phyloP scores from a whole-genome alignment of 108 stramenopile species.

The Craspedostauros australis region DNA sequence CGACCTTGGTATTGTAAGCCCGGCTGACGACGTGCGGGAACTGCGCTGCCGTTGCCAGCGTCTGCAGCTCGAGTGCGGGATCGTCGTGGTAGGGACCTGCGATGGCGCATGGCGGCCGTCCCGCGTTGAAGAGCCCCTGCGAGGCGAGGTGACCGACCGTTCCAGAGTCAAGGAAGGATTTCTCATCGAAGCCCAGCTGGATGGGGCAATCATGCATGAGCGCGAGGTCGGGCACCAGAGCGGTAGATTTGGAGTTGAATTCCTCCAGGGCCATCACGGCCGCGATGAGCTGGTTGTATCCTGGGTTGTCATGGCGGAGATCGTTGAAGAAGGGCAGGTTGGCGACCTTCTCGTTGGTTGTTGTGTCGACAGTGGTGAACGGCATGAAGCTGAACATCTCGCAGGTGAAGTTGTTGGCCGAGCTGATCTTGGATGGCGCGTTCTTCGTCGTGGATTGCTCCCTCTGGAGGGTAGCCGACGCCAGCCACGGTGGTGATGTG shows the following conservation, averaged over 20 bases:
- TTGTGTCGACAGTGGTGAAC: too few species aligned
- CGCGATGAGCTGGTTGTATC: not conserved
- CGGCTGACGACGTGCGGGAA: not conserved
- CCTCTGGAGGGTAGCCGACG: too few species aligned
- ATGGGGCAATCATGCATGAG: constrained; percentile 1
- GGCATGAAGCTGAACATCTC: too few species aligned
- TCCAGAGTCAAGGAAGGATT: not conserved
- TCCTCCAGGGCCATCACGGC: constrained; percentile 1
- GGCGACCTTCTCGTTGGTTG: too few species aligned
- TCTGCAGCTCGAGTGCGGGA: constrained; percentile 1
- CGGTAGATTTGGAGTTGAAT: constrained; percentile 11
- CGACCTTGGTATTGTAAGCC: not conserved
- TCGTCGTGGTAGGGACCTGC: constrained; percentile 6
- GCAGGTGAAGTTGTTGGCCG: too few species aligned
- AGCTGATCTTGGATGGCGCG: too few species aligned
- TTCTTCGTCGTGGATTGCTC: too few species aligned
- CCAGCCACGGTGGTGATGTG: too few species aligned
- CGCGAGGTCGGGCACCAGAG: too few species aligned
- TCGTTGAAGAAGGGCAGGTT: too few species aligned
- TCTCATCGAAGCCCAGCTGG: not conserved
- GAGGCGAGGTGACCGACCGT: not conserved
- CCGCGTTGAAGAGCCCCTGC: not conserved
- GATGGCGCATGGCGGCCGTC: constrained; percentile 1
- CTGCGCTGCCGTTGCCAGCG: constrained; percentile 4
- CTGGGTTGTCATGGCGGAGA: too few species aligned